phyloP scores from a whole-genome alignment of 176 grass and related monocot genomes.

The Eleusine coracana region DNA sequence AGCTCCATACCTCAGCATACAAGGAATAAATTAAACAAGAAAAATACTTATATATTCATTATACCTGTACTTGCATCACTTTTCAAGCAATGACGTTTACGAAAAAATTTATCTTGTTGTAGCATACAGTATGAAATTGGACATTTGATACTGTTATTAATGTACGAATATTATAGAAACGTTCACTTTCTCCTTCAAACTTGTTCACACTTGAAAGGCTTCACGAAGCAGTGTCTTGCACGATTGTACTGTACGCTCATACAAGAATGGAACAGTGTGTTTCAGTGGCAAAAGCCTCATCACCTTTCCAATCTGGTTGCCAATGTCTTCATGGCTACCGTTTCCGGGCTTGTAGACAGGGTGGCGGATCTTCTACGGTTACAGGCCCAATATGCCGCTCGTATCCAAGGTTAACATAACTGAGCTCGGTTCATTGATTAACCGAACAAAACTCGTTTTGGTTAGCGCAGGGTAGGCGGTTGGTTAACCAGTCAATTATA shows the following conservation, averaged over 20 bases:
- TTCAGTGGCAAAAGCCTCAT: not conserved
- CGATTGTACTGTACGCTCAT: not conserved
- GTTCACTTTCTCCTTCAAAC: not conserved
- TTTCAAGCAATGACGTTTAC: not conserved
- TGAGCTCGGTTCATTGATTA: too few relatives aligned
- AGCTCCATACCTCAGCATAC: not conserved
- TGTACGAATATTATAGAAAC: not conserved
- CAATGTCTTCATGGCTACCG: constrained; percentile 9
- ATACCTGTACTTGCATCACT: too few relatives aligned
- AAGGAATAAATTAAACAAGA: not conserved
- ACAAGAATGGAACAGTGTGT: not conserved
- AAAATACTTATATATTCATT: not conserved
- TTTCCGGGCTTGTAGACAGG: not conserved
- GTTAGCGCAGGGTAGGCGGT: too few relatives aligned
- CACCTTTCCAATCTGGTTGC: constrained; percentile 14
- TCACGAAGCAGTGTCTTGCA: not conserved
- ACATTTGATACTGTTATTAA: not conserved
- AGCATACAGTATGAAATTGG: not conserved
- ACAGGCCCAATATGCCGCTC: not conserved
- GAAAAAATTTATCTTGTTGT: not conserved
- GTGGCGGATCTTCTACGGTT: constrained; percentile 28
- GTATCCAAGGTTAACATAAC: too few relatives aligned
- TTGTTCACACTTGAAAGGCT: not conserved
- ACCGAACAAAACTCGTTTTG: too few relatives aligned
- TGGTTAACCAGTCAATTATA: too few relatives aligned